Evolutionary conservation across 345 rosid genomes (phyloP).

Genomic region (Dipteronia sinensis): DNA sequence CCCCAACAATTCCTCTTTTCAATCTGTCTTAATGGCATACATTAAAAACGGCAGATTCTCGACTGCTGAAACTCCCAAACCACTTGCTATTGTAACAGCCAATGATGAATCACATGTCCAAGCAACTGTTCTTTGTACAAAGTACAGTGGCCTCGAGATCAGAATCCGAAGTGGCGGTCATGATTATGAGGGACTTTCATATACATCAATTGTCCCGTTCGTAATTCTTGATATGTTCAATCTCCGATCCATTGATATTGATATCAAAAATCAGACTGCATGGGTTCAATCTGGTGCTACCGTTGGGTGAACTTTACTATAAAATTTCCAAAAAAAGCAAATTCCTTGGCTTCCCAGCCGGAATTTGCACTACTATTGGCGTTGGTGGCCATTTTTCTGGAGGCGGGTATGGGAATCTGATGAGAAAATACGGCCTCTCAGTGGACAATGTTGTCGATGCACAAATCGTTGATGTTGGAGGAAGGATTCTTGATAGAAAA

Average conservation of each 20-base stretch:
- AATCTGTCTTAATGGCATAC: slow-evolving; percentile 40
- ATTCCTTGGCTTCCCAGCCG: slow-evolving; percentile 61
- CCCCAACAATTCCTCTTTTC: slow-evolving; percentile 45
- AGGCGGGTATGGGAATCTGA: slow-evolving; percentile 67
- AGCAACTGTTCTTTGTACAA: slow-evolving; percentile 55
- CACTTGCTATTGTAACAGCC: slow-evolving; percentile 58
- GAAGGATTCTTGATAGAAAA: slow-evolving; percentile 53
- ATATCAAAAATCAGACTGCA: slow-evolving; percentile 45
- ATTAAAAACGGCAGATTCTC: slow-evolving; percentile 43
- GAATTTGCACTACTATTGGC: slow-evolving; percentile 66
- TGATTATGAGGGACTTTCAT: slow-evolving; percentile 73
- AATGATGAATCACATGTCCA: slow-evolving; percentile 59
- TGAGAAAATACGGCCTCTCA: slow-evolving; percentile 66
- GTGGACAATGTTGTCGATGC: slow-evolving; percentile 62
- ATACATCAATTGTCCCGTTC: slow-evolving; percentile 48
- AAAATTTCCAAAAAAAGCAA: slow-evolving; percentile 50
- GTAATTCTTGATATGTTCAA: slow-evolving; percentile 59
- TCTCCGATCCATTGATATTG: slow-evolving; percentile 52
- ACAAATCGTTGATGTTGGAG: slow-evolving; percentile 53
- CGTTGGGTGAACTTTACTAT: slow-evolving; percentile 64
- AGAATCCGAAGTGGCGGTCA: slow-evolving; percentile 82
- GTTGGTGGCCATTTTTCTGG: slow-evolving; percentile 75
- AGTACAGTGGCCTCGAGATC: slow-evolving; percentile 39
- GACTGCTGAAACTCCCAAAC: slow-evolving; percentile 50
- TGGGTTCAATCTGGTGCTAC: slow-evolving; percentile 79